Base-by-base conservation (phyloP, 176 grass and related monocot species). In the Cocos nucifera region DNA sequence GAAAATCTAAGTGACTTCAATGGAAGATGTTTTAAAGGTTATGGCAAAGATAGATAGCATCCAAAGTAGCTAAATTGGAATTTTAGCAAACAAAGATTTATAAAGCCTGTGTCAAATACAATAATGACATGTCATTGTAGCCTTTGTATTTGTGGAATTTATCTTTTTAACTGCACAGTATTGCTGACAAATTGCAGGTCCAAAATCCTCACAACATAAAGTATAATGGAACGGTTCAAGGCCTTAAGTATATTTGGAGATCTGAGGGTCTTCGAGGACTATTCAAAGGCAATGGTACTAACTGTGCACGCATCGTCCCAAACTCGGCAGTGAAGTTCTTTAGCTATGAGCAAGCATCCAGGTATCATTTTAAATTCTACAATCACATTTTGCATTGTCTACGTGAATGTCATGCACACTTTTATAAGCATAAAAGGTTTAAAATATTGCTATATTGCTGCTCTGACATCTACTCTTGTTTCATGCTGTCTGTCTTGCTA, bases 301-400 rank as follows among this genome's bases (percentile, higher is more conserved):
- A 99, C 27, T 99, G 94, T 79, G 94, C 94, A 19, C 82, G 94
- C 73, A 99, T 99, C 0, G 84, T 99, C 51, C 94, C 94, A 49
- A 99, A 99, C 74, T 99, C 94, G 70, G 94, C 94, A 4, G 94
- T 99, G 22, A 99, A 99, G 77, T 99, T 99, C 59, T 99, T 89
- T 67, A 99, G 94, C 57, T 99, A 99, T 52, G 94, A 99, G 56
- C 88, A 99, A 73, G 94, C 94, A 67, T 72, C 94, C 64, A 81
- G 85, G 94, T 99, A 66, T 64, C 29, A 53, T 53, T 70, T 15
- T 53, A 51, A 44, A 44, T 44, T 12, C 0, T 12, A 44, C 35
- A 44, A 44, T 44, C 35, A 3, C 9, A 3, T 44, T 44, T 44
- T 44, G 10, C 10, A 44, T 44, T 44, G 10, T 9, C 35, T 44